Base-by-base conservation (phyloP, 2,329 filamentous ascomycete species). In the Fonsecaea erecta region DNA sequence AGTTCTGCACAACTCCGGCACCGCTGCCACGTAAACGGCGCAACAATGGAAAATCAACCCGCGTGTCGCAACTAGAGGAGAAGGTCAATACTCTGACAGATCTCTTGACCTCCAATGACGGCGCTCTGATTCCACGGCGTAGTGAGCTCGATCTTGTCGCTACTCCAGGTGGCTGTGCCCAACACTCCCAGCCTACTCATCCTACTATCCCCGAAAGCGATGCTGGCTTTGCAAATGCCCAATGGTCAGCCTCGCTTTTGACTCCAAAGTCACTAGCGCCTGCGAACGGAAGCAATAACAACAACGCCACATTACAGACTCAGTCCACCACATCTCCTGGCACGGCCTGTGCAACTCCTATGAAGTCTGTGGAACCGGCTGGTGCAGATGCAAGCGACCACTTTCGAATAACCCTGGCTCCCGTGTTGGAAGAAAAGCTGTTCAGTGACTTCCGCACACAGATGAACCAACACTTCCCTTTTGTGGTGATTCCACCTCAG, bases 381-480 rank as follows among this genome's bases (percentile, higher is more conserved):
- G n/a, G 32, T 18, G 35, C 26, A 28, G 30, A 52, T 8, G 30
- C 21, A 54, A 11, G 46, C 51, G 35, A 12, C 26, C 24, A 28
- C 26, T 64, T 60, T 35, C 35, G 34, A 16, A n/a, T 51, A 8
- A 11, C 30, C 11, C 35, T 67, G 37, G 37, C 65, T 8, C 34
- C 57, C 3, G 62, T 60, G n/a, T 52, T 64, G 26, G 63, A 70
- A 56, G 63, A 68, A 54, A 61, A 55, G 26, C 55, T 70, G 2
- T 65, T 70, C 32, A 67, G 63, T 18, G 55, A 66, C 34, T 70
- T 68, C 46, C 58, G 61, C 3, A 70, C 62, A 1, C 60, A 64
- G 28, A 73, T 76, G 69, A 61, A 68, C 6, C 64, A 63, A 9
- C 57, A 72, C 4, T 75, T 74, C 52, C 75, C 75, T 2, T 76